A percentile compares a stretch with the other conserved stretches of the same genome.
Conservation (phyloP, 768 basidiomycete genomes). For the Rubroboletus satanas region DNA sequence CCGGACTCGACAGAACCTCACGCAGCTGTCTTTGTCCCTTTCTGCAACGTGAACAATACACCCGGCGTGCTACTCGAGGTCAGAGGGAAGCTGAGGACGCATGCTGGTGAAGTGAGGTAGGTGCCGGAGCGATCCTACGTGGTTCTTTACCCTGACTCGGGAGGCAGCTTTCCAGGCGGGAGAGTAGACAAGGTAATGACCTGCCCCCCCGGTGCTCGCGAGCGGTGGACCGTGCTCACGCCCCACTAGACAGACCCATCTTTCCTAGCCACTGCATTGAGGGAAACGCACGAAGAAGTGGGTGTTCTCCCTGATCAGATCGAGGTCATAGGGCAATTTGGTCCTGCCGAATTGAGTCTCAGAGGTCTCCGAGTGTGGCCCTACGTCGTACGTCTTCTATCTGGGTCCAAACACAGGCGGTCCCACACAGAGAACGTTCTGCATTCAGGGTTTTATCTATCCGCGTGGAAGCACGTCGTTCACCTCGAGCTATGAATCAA, state of each 20-base stretch:
- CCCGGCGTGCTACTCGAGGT: slow-evolving; percentile 74
- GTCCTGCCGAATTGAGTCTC: slow-evolving; percentile 57
- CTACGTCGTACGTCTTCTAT: slow-evolving; percentile 56
- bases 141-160: neutral
- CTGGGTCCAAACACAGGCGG: neutral
- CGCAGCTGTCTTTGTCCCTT: slow-evolving; percentile 72
- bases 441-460: slow-evolving; percentile 39
- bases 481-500: neutral
- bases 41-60: slow-evolving; percentile 66
- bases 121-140: slow-evolving; percentile 7
- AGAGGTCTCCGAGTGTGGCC: slow-evolving; percentile 69
- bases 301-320: slow-evolving; percentile 57
- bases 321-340: slow-evolving; percentile 62
- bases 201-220: neutral
- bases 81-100: slow-evolving; percentile 57
- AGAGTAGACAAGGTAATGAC: slow-evolving; percentile 55
- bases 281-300: slow-evolving; percentile 75
- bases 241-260: slow-evolving; percentile 47
- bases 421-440: neutral
- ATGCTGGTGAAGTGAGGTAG: slow-evolving; percentile 83
- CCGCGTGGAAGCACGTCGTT: slow-evolving; percentile 10
- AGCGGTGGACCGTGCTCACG: neutral
- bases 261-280: slow-evolving; percentile 53
- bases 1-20: slow-evolving; percentile 34
- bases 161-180: slow-evolving; percentile 71